Conservation (phyloP, 441 rosid species). For the Populus hybrid region DNA sequence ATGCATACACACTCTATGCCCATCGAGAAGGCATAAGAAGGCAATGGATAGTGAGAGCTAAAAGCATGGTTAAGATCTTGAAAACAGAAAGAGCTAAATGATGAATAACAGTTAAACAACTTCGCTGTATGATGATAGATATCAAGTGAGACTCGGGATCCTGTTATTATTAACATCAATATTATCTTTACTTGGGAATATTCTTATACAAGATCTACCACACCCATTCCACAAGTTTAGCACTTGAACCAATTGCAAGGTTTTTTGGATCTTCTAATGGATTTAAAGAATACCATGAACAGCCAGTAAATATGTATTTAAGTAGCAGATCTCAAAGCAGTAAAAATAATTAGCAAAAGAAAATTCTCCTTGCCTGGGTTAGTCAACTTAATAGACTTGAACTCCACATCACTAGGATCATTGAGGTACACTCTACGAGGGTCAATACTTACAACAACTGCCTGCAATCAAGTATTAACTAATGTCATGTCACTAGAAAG, state of each 20-base stretch:
- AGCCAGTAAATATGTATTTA: neutral
- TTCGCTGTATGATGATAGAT: neutral
- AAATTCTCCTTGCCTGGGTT: conserved; percentile 50
- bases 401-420: conserved; percentile 68
- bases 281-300: neutral
- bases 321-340: neutral
- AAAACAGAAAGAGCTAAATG: neutral
- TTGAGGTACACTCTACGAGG: conserved; percentile 82
- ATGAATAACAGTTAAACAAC: neutral
- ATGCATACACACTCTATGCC: neutral
- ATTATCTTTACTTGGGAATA: neutral
- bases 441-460: conserved; percentile 97
- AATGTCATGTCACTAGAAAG: conserved; percentile 4
- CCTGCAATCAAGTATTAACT: conserved; percentile 46
- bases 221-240: neutral
- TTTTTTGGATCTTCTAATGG: neutral
- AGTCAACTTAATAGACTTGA: conserved; percentile 59
- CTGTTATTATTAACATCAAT: neutral
- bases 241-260: neutral
- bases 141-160: neutral
- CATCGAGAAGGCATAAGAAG: neutral
- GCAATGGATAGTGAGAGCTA: neutral
- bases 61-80: neutral
- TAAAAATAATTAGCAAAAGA: conserved; percentile 4
- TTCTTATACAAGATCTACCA: neutral